Base-by-base conservation (phyloP, 208 protist species). In the Acanthamoeba sp. region DNA sequence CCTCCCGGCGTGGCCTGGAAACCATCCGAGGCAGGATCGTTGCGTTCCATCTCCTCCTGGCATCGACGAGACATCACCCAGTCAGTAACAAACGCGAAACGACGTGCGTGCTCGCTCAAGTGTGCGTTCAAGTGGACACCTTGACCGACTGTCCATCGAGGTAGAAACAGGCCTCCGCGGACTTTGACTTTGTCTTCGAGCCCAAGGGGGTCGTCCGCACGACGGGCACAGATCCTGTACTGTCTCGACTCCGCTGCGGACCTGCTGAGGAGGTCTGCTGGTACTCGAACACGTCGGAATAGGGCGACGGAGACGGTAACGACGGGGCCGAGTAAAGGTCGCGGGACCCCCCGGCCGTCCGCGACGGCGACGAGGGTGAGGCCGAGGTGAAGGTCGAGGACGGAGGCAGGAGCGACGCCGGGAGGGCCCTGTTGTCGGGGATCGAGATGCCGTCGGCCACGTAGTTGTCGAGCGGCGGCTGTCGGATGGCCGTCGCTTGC, bases 1-100 rank as follows among this genome's bases (percentile, higher is more conserved):
- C 34, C 62, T 9, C 10, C 62, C 29, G 1, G n/a, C 55, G 14
- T 62, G 24, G 55, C 55, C 55, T 1, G 14, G 52, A 22, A 59
- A 59, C 48, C 14, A 9, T 9, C 20, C 66, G 66, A 16, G 29
- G 66, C 5, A 3, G 66, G 32, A 48, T 80, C 71, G 29, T 80
- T 80, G 71, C 71, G 71, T 16, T 40, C 71, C 40, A 80, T 9
- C 20, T 80, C 71, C 40, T 80, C 71, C 71, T 80, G 71, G n/a
- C n/a, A 36, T 32, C 22, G 20, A 24, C 14, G 34, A 50, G 29
- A n/a, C n/a, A n/a, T n/a, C n/a, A n/a, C n/a, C n/a, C n/a, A n/a
- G n/a, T n/a, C n/a, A n/a, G n/a, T n/a, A n/a, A n/a, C n/a, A n/a
- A n/a, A n/a, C n/a, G n/a, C n/a, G n/a, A n/a, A n/a, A n/a, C n/a